Percentiles rank a stretch among this genome's conserved stretches.
These are phyloP conservation scores for Quillaja saponaria DNA, from an alignment of 306 rosid genomes.

Conservation along the genomic window DNA sequence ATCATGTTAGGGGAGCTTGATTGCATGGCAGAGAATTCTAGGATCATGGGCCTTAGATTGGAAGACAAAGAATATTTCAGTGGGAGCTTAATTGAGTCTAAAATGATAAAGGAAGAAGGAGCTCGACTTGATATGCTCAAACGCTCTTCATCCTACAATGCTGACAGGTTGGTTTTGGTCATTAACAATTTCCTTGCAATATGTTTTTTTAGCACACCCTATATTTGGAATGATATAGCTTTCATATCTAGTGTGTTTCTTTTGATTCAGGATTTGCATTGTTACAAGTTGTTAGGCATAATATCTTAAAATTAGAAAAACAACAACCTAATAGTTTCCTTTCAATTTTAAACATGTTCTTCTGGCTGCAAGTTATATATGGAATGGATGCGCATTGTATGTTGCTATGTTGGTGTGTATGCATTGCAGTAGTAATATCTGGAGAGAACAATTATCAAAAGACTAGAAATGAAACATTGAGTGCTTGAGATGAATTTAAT, in stretches of 20 bases:
- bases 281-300: background rate
- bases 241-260: background rate
- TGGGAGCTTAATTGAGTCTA: slow-evolving; percentile 79
- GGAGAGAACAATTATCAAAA: slow-evolving; percentile 6
- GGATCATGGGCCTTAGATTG: slow-evolving; percentile 59
- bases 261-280: background rate
- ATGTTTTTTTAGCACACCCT: background rate
- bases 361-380: too few relatives aligned
- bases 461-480: slow-evolving; percentile 1
- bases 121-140: slow-evolving; percentile 53
- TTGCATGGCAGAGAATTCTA: slow-evolving; percentile 64
- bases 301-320: background rate
- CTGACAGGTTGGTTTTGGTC: slow-evolving; percentile 66
- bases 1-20: slow-evolving; percentile 70
- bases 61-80: slow-evolving; percentile 87
- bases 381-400: background rate
- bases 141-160: slow-evolving; percentile 80
- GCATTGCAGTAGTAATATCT: slow-evolving; percentile 4
- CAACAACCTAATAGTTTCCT: background rate
- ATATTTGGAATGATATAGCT: too few relatives aligned
- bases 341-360: too few relatives aligned
- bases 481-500: slow-evolving; percentile 19
- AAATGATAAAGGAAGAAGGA: slow-evolving; percentile 50
- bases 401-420: slow-evolving; percentile 15
- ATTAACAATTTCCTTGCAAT: slow-evolving; percentile 24